Evolutionary conservation across 2,329 filamentous ascomycete species (phyloP).

Genomic region (Aspergillus hiratsukae): DNA sequence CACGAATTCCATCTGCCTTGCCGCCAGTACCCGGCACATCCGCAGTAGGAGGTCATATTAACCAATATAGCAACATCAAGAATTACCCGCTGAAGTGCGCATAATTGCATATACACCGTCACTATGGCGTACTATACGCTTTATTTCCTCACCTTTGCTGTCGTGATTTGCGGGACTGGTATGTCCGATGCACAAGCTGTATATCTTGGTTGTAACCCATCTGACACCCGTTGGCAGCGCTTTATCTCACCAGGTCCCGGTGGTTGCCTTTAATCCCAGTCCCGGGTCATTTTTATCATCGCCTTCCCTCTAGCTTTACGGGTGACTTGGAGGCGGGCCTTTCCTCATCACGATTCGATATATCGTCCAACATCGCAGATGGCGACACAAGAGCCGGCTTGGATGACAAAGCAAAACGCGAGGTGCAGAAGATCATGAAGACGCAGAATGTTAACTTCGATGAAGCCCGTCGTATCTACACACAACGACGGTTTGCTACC

Average conservation of each 20-base stretch:
- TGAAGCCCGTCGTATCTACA: conserved; percentile 80
- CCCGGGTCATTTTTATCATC: conserved; percentile 67
- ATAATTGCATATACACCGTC: conserved; percentile 9
- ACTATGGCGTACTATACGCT: conserved; percentile 71
- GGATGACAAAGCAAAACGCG: conserved; percentile 72
- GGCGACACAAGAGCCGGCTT: conserved; percentile 77
- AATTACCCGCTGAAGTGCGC: neutral
- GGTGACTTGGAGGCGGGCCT: conserved; percentile 86
- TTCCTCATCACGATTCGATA: conserved; percentile 75
- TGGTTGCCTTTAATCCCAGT: conserved; percentile 71
- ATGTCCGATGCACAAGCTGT: conserved; percentile 22
- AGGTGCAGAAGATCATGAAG: conserved; percentile 90
- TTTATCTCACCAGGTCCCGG: conserved; percentile 73
- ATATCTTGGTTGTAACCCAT: conserved; percentile 7
- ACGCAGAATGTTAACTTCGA: conserved; percentile 77
- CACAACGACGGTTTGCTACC: conserved; percentile 78
- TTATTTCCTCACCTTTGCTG: conserved; percentile 68
- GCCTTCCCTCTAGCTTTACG: conserved; percentile 71
- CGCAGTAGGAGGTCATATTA: neutral
- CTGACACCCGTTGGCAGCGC: conserved; percentile 42
- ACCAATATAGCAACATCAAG: neutral
- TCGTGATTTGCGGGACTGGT: conserved; percentile 69
- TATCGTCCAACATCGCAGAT: conserved; percentile 71
- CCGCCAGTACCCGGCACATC: neutral
- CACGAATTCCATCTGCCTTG: neutral